A percentile compares a stretch with the other conserved stretches of the same genome.
Evolutionary conservation across 2,329 filamentous ascomycete species (phyloP).

Genomic region (Fusarium albosuccineum): DNA sequence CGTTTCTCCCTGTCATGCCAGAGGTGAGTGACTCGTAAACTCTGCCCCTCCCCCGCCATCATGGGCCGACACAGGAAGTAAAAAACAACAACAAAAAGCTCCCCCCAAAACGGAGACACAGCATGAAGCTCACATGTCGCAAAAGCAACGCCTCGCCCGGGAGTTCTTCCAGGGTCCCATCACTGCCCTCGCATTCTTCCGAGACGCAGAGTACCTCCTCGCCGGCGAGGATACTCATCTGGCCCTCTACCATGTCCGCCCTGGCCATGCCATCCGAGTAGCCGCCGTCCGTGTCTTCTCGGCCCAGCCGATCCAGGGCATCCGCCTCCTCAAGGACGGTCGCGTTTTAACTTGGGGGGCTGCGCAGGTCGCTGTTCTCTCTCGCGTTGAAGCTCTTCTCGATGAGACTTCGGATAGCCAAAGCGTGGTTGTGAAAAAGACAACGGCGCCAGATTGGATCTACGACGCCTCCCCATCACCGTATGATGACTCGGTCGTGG

Average conservation of each 20-base stretch:
- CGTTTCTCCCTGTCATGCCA: constrained; percentile 26
- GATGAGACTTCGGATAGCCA: constrained; percentile 37
- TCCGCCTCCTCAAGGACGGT: constrained; percentile 59
- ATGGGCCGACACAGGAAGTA: constrained; percentile 8
- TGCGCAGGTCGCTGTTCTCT: constrained; percentile 61
- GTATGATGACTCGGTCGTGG: constrained; percentile 58
- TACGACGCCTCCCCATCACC: constrained; percentile 73
- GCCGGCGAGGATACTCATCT: constrained; percentile 72
- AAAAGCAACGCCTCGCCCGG: constrained; percentile 42
- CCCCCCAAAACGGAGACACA: neutral
- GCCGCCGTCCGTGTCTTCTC: constrained; percentile 68
- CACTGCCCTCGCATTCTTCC: constrained; percentile 70
- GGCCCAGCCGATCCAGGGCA: constrained; percentile 81
- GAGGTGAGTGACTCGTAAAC: constrained; percentile 27
- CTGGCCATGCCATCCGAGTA: constrained; percentile 50
- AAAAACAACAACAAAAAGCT: neutral
- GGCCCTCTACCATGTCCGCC: constrained; percentile 62
- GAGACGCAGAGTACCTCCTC: constrained; percentile 59
- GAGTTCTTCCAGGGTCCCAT: constrained; percentile 66
- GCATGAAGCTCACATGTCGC: constrained; percentile 19
- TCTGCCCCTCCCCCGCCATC: constrained; percentile 46
- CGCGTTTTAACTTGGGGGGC: constrained; percentile 78
- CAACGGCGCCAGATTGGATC: constrained; percentile 79
- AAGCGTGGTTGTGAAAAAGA: constrained; percentile 51
- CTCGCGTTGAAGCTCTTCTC: constrained; percentile 44